These are phyloP conservation scores for Tulasnella sp. DNA, from an alignment of 768 basidiomycete genomes.

Conservation along the genomic window DNA sequence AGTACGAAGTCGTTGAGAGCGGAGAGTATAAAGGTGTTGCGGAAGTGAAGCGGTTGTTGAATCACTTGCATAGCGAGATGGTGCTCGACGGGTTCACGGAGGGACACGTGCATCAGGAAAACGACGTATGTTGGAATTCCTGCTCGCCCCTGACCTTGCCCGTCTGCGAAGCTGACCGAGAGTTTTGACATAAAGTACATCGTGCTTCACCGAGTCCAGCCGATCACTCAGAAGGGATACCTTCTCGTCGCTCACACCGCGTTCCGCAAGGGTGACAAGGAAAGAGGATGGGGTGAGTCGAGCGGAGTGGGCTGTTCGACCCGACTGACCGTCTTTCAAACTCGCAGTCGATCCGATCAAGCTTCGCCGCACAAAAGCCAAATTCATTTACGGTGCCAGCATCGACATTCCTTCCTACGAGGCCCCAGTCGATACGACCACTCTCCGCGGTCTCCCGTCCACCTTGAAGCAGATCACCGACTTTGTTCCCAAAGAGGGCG, in stretches of 20 bases:
- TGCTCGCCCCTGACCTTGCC: not conserved
- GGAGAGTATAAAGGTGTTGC: constrained; percentile 47
- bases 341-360: constrained; percentile 72
- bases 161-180: not conserved
- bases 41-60: constrained; percentile 66
- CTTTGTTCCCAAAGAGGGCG: constrained; percentile 61
- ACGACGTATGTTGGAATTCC: constrained; percentile 65
- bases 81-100: constrained; percentile 82
- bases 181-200: constrained; percentile 70
- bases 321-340: constrained; percentile 42
- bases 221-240: constrained; percentile 87
- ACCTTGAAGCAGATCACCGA: constrained; percentile 65
- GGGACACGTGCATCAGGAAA: constrained; percentile 96
- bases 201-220: constrained; percentile 88
- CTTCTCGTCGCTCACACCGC: constrained; percentile 90
- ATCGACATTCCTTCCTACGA: constrained; percentile 71
- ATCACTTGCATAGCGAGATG: constrained; percentile 91
- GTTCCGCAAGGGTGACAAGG: constrained; percentile 79
- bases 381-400: constrained; percentile 78
- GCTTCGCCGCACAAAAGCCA: constrained; percentile 75
- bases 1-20: constrained; percentile 70
- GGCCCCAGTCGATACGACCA: constrained; percentile 52
- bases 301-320: constrained; percentile 6
- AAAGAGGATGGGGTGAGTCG: constrained; percentile 74
- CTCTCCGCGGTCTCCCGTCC: constrained; percentile 72